Conservation (phyloP, 768 basidiomycete genomes). For the Kwoniella mangroviensis region DNA sequence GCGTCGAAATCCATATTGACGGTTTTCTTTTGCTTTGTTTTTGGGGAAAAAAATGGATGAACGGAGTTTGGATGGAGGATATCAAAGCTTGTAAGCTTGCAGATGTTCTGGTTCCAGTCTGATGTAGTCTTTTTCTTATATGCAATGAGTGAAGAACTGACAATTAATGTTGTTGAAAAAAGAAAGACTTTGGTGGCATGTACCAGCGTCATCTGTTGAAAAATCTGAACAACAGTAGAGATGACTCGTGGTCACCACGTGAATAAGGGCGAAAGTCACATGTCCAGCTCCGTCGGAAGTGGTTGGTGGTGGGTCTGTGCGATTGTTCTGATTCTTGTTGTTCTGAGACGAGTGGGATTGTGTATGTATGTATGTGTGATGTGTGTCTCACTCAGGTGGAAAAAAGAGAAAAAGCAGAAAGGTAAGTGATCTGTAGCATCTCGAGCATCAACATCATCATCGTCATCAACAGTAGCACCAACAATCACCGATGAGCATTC, state of each 20-base stretch:
- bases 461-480: too few relatives aligned
- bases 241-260: not conserved
- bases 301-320: not conserved
- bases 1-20: conserved; percentile 69
- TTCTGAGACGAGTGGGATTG: not conserved
- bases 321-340: not conserved
- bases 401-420: too few relatives aligned
- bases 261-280: not conserved
- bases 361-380: too few relatives aligned
- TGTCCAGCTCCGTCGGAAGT: not conserved
- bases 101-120: not conserved
- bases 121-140: not conserved
- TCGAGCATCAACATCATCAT: too few relatives aligned
- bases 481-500: too few relatives aligned
- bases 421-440: too few relatives aligned
- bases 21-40: not conserved
- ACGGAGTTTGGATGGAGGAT: too few relatives aligned
- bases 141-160: not conserved
- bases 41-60: not conserved
- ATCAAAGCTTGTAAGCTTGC: not conserved
- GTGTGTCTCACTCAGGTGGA: too few relatives aligned
- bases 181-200: not conserved
- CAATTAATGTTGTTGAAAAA: not conserved
- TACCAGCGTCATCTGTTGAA: conserved; percentile 9
- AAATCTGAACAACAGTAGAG: conserved; percentile 3